These are phyloP conservation scores for Cladophialophora bantiana DNA, from an alignment of 2,329 filamentous ascomycete species.

Conservation along the genomic window DNA sequence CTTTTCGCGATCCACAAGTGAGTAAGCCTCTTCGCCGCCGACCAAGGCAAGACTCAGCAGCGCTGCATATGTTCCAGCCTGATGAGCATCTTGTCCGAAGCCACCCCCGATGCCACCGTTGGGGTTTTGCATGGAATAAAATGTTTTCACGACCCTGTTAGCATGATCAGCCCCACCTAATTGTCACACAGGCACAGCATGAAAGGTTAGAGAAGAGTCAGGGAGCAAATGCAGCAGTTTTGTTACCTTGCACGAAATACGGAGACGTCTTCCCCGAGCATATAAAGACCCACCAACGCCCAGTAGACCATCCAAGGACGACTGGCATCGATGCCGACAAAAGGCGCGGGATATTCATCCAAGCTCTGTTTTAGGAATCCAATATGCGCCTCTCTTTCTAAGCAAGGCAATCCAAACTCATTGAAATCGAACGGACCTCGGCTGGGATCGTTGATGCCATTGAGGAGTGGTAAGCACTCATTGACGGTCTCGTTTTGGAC, in stretches of 20 bases:
- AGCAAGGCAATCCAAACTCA: constrained; percentile 72
- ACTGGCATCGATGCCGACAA: constrained; percentile 80
- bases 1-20: constrained; percentile 77
- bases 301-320: constrained; percentile 96
- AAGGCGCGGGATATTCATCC: constrained; percentile 70
- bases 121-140: constrained; percentile 80
- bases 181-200: background rate
- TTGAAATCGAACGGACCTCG: constrained; percentile 65
- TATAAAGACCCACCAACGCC: constrained; percentile 76
- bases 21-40: constrained; percentile 75
- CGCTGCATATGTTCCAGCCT: constrained; percentile 86
- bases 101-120: constrained; percentile 90
- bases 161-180: constrained; percentile 9
- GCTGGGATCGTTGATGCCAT: constrained; percentile 49
- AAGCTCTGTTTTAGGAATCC: constrained; percentile 58
- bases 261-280: constrained; percentile 76
- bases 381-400: constrained; percentile 68
- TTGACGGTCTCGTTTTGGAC: constrained; percentile 73
- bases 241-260: constrained; percentile 67
- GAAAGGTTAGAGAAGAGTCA: background rate
- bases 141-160: constrained; percentile 71
- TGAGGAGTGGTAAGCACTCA: constrained; percentile 72
- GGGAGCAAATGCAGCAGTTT: background rate
- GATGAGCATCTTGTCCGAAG: constrained; percentile 87
- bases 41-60: constrained; percentile 80